Evolutionary conservation across 768 basidiomycete species (phyloP), one percentile per base, ranked within the genome.

Genomic region (Auriscalpium orientale): DNA sequence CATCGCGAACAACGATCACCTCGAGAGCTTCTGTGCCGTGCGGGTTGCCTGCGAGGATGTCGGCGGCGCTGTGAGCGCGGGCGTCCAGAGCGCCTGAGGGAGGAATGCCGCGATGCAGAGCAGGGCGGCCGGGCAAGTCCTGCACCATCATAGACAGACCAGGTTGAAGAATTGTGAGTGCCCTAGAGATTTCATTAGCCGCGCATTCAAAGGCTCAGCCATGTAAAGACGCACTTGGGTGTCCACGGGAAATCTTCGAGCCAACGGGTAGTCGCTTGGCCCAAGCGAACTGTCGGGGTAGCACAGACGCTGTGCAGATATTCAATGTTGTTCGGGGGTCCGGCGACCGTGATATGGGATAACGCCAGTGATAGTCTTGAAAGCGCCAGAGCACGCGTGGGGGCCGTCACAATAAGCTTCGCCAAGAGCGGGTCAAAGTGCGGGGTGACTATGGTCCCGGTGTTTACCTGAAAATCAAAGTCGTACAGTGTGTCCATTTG

Each of bases 11-110:
- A 0, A 79, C 66, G 3, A 77, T 67, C 49, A 81, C 62, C 64
- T 89, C 87, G 7, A 89, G 60, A 0, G 72, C 80, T 64, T 87
- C 86, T 0, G 67, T 78, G 9, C 65, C 72, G 2, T 65, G 60
- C 0, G 67, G 55, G 63, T 87, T 89, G 4, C 80, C 79, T 5
- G 77, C 82, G 13, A 89, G 69, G 37, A 80, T 58, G 61, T 87
- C 87, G 9, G 79, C 85, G 0, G 74, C 70, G 22, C 74, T 66
- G 65, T 83, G 81, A 0, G 85, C 80, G 10, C 79, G 64, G 10
- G 72, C 56, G 62, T 89, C 87, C 80, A 85, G 82, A 0, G 84
- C 81, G 0, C 86, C 86, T 56, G 80, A 79, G 13, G 70, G 74
- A 0, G 87, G 87, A 3, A 87, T 76, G 2, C 85, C 86, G 34